These are phyloP conservation scores for Aethionema arabicum DNA, from an alignment of 345 rosid species.

Conservation along the genomic window DNA sequence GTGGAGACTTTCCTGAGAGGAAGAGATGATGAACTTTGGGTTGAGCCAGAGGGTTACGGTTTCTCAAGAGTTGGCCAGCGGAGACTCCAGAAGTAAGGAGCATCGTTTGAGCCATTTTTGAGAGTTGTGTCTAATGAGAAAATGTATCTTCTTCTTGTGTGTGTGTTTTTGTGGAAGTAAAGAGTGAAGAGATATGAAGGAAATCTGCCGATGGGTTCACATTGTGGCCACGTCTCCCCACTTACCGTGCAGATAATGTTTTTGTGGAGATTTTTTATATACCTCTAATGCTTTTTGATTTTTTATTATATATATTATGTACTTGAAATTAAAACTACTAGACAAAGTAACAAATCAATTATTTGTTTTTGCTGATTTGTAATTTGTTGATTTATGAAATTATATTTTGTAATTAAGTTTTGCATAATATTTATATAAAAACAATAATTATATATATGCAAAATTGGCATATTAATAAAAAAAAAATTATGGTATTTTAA, in stretches of 20 bases:
- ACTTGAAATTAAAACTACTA: too few species aligned
- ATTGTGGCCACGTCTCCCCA: slow-evolving; percentile 57
- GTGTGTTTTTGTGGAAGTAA: slow-evolving; percentile 26
- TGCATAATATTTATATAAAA: too few species aligned
- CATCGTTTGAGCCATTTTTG: slow-evolving; percentile 79
- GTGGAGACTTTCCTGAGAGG: slow-evolving; percentile 38
- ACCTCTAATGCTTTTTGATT: too few species aligned
- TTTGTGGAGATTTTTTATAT: slow-evolving; percentile 18
- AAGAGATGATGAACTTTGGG: slow-evolving; percentile 52
- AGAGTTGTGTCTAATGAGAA: slow-evolving; percentile 8
- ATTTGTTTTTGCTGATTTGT: too few species aligned
- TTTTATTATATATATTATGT: too few species aligned
- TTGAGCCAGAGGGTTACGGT: slow-evolving; percentile 51
- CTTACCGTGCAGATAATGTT: slow-evolving; percentile 33
- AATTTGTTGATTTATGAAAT: too few species aligned
- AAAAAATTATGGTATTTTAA: too few species aligned
- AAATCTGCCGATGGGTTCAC: slow-evolving; percentile 47
- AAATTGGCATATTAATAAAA: too few species aligned
- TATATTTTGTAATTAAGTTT: too few species aligned
- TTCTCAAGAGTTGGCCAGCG: slow-evolving; percentile 44
- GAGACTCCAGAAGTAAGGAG: slow-evolving; percentile 72
- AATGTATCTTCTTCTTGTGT: too few species aligned
- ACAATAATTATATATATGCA: too few species aligned
- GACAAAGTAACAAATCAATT: too few species aligned
- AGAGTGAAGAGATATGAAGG: slow-evolving; percentile 34